Evolutionary conservation across 495 filamentous ascomycete genomes (phyloP), one percentile per base, ranked within the genome.

Genomic region (Letharia lupina): DNA sequence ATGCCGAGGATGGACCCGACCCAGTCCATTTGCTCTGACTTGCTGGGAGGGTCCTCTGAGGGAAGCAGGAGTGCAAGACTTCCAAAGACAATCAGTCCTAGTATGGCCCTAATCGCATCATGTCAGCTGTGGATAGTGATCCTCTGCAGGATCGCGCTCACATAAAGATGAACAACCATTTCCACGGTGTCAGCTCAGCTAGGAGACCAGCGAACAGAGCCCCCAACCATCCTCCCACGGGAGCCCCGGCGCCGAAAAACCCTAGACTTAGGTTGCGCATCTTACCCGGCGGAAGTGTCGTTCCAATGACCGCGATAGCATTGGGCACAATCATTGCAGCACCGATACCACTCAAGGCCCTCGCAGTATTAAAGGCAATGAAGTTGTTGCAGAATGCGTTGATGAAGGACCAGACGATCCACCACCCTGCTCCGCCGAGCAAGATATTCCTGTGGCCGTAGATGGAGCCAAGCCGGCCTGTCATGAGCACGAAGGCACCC

Each of bases 151-250:
- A 62, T 8, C 23, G 5, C 39, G 70, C 77, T 60, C 67, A 81
- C 80, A 81, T 74, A 62, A 79, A 77, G 15, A 82, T 71, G 66
- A 84, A 83, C 31, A 80, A 72, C 80, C 80, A 84, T 64, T 77
- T 79, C 75, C 77, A 84, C 2, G 75, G 70, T 1, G 74, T 71
- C 11, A 73, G 71, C 69, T 81, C 72, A 15, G 80, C 62, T 47
- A 83, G 75, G 0, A 79, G 70, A 0, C 77, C 82, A 0, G 75
- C 66, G 33, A 83, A 73, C 10, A 83, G 61, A 9, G 77, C 73
- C 1, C 81, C 80, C 8, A 77, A 63, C 18, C 73, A 78, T 0
- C 76, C 81, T 16, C 82, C 81, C 2, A 81, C 69, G 0, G 82
- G 82, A 18, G 79, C 80, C 33, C 76, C 77, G 20, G 78, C 80